Conservation (phyloP, 768 basidiomycete species). For the Xanthoconium purpureum region DNA sequence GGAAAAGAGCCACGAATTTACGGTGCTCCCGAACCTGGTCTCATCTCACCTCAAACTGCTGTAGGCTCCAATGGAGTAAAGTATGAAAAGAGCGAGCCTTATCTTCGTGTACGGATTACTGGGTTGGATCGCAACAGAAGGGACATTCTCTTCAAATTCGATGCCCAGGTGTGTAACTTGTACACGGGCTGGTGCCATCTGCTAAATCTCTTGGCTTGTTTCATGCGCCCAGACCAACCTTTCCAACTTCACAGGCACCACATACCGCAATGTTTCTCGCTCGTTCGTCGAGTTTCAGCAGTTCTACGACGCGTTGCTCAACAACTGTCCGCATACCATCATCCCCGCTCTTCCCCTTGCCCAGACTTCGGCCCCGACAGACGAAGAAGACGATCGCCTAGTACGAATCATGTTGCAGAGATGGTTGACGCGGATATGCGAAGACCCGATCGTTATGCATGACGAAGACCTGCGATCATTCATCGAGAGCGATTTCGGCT, state of each 20-base stretch:
- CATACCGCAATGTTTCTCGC: slow-evolving; percentile 91
- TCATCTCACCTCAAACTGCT: slow-evolving; percentile 71
- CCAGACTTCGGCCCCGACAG: slow-evolving; percentile 93
- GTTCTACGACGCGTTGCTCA: slow-evolving; percentile 86
- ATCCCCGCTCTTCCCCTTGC: slow-evolving; percentile 94
- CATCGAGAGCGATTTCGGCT: slow-evolving; percentile 97
- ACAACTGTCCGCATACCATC: slow-evolving; percentile 94
- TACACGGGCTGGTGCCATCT: not conserved
- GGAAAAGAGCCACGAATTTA: slow-evolving; percentile 85
- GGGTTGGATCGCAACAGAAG: slow-evolving; percentile 92
- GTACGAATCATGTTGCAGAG: slow-evolving; percentile 93
- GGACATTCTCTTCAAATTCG: slow-evolving; percentile 90
- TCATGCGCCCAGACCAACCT: slow-evolving; percentile 73
- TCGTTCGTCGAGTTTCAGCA: slow-evolving; percentile 94
- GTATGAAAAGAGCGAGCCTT: slow-evolving; percentile 77
- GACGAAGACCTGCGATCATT: slow-evolving; percentile 96
- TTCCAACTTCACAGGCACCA: slow-evolving; percentile 82
- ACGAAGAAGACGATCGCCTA: slow-evolving; percentile 96
- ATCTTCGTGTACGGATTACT: slow-evolving; percentile 85
- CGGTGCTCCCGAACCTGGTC: slow-evolving; percentile 78
- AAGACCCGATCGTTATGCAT: slow-evolving; percentile 80
- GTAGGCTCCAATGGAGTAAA: slow-evolving; percentile 64
- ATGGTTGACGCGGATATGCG: slow-evolving; percentile 91
- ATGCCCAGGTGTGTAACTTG: slow-evolving; percentile 71
- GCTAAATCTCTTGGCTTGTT: not conserved